Base-by-base conservation (phyloP, 441 rosid genomes). In the Bocquillonia castaneifolia region DNA sequence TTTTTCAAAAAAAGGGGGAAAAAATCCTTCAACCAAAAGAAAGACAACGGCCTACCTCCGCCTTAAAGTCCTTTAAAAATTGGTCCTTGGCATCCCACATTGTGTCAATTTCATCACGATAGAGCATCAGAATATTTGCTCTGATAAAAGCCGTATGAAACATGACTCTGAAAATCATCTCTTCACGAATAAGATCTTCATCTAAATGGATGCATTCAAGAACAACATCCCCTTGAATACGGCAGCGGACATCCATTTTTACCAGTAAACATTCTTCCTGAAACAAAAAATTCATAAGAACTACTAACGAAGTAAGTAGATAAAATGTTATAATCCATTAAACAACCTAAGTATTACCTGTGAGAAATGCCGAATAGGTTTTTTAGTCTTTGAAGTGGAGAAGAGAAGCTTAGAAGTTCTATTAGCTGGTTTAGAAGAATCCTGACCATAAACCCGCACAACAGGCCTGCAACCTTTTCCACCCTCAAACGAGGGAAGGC, bases 71-170 rank as follows among this genome's bases (percentile, higher is more conserved):
- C 81, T 78, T 86, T 0, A 90, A 77, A 63, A 85, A 77, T 70
- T 75, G 90, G 64, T 89, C 96, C 84, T 80, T 89, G 65, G 83
- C 81, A 79, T 91, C 95, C 97, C 98, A 93, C 66, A 82, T 72
- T 34, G 81, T 78, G 78, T 93, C 98, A 71, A 88, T 77, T 37
- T 91, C 98, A 57, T 93, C 96, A 2, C 96, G 88, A 68, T 68
- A 74, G 42, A 89, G 78, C 59, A 82, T 79, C 79, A 93, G 77
- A 37, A 78, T 83, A 64, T 88, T 86, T 76, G 84, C 84, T 55
- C 90, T 83, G 60, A 93, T 87, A 85, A 91, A 93, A 26, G 96
- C 90, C 0, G 98, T 91, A 79, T 93, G 96, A 78, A 91, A 93
- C 90, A 89, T 85, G 45, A 89, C 72, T 79, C 98, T 86, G 74